Evolutionary conservation across 805 yeast genomes (phyloP), one percentile per base, ranked within the genome.

Genomic region (Barnettozyma pratensis): DNA sequence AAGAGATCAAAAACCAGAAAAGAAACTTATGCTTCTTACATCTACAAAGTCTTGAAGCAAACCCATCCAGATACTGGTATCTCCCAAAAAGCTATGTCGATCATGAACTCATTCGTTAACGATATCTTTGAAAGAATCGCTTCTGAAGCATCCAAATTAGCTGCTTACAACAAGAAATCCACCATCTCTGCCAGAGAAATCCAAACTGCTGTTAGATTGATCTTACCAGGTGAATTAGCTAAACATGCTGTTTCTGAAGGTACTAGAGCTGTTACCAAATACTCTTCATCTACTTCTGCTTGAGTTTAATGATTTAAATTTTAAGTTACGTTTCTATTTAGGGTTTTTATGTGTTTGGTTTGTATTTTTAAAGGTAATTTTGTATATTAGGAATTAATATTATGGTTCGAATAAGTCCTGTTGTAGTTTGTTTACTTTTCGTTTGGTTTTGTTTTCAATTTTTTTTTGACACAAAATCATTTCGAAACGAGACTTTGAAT

Each of bases 41-140:
- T 92, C 71, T 91, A 91, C 94, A 92, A 91, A 76, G 97, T 91
- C 61, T 85, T 91, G 71, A 90, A 90, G 76, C 97, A 91, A 81
- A 91, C 97, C 53, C 97, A 91, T 75, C 97, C 97, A 73, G 97
- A 91, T 73, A 91, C 98, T 55, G 97, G 97, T 88, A 91, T 91
- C 71, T 91, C 97, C 63, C 96, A 90, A 76, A 87, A 88, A 71
- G 96, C 97, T 58, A 91, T 92, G 96, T 89, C 96, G 58, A 92
- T 92, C 72, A 84, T 91, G 92, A 92, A 92, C 86, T 91, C 97
- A 42, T 92, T 92, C 63, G 97, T 92, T 63, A 91, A 90, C 77
- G 97, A 92, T 76, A 89, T 91, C 70, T 92, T 91, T 70, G 97
- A 91, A 80, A 91, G 98, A 81, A 87, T 92, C 65, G 97, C 97